Base-by-base conservation (phyloP, 148 eudicot genomes). In the Hydrangea macrophylla region DNA sequence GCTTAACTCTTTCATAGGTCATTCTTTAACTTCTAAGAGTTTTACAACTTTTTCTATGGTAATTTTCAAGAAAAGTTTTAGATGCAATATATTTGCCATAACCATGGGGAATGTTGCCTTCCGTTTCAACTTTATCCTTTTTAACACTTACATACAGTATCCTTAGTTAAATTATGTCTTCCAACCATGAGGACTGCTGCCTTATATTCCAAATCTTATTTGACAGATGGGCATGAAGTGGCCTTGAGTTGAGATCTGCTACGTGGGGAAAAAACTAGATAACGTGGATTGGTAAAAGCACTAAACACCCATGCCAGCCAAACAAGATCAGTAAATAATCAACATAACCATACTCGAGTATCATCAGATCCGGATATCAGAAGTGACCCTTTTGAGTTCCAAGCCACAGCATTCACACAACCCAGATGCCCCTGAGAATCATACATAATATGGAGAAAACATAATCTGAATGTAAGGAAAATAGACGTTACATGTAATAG, bases 291-390 rank as follows among this genome's bases (percentile, higher is more conserved):
- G 25, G 9, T 56, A 64, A 31, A 39, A 9, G 9, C 26, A 64
- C 26, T 39, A 15, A 60, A 37, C 32, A 54, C 39, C 54, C 35
- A 39, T n/a, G 1, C 32, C 40, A 37, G 9, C 13, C 53, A 30
- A 18, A 55, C 20, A 2, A 36, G 50, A 45, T 39, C 31, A 64
- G 31, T 2, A 74, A 53, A 12, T 36, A 48, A 68, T 60, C 37
- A 40, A 33, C 39, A 67, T 69, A 26, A 63, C 50, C 76, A 70
- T 85, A 94, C 99, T 64, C 74, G 83, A 67, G 92, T 89, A 76
- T 94, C 99, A 75, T 94, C 99, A 67, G 99, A 94, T 75, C 99
- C 99, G 58, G 99, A 94, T 68, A 94, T 81, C 75, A 94, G 69
- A 15, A 94, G 86, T 4, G 99, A 88, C 78, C 99, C 99, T 42